A percentile compares a stretch with the other conserved stretches of the same genome.
Evolutionary conservation across 2,329 filamentous ascomycete species (phyloP).

Genomic region (Pseudogymnoascus sp.): DNA sequence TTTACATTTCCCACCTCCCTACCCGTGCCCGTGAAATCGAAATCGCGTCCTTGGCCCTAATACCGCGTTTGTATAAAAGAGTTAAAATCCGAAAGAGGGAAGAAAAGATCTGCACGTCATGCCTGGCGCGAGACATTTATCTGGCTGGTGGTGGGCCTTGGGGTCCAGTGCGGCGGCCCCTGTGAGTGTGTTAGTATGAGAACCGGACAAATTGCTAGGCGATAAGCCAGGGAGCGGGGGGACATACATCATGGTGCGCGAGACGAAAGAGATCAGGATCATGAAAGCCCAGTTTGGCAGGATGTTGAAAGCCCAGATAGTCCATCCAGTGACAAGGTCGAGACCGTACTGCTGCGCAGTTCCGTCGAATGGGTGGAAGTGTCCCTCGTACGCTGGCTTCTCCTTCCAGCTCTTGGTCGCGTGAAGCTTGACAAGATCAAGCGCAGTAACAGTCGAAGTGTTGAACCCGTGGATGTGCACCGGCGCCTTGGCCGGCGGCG

Average conservation of each 20-base stretch:
- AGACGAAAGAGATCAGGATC: conserved; percentile 65
- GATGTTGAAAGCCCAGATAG: conserved; percentile 57
- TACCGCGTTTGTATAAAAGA: conserved; percentile 1
- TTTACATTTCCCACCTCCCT: not conserved
- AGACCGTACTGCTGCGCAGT: conserved; percentile 53
- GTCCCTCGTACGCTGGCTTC: conserved; percentile 47
- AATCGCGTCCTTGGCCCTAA: not conserved
- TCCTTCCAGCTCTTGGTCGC: conserved; percentile 44
- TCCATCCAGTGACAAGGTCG: conserved; percentile 56
- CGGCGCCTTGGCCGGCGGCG: conserved; percentile 54
- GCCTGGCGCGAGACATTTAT: not conserved
- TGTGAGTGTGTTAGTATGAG: not conserved
- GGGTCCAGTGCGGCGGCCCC: not conserved
- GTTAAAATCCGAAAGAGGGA: not conserved
- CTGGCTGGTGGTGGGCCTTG: not conserved
- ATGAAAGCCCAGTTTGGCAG: conserved; percentile 72
- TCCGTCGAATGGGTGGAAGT: conserved; percentile 72
- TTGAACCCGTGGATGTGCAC: conserved; percentile 61
- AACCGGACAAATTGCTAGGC: not conserved
- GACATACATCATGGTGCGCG: conserved; percentile 70
- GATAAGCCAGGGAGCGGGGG: not conserved
- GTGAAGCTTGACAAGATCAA: conserved; percentile 54
- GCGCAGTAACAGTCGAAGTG: conserved; percentile 56
- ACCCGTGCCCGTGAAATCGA: not conserved
- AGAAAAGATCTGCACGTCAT: not conserved